A percentile compares a stretch with the other conserved stretches of the same genome.
phyloP scores from a whole-genome alignment of 73 alveolate species.

The Symbiodinium natans region DNA sequence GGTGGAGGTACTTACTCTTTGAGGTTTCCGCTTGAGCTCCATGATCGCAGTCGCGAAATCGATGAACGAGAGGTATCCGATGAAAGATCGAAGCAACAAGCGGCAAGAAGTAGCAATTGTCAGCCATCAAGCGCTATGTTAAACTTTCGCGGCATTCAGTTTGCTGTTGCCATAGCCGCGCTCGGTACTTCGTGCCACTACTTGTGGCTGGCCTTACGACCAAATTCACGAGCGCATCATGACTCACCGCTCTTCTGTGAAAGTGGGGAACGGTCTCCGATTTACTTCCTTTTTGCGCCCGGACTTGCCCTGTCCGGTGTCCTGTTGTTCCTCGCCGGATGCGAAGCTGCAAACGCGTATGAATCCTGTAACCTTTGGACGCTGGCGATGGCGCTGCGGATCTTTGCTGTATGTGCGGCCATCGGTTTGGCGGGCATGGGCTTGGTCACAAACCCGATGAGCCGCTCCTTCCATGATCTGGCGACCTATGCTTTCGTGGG shows the following conservation, averaged over 20 bases:
- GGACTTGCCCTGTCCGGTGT: background rate
- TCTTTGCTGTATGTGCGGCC: background rate
- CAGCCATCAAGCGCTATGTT: background rate
- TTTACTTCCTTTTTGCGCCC: background rate
- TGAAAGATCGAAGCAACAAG: background rate
- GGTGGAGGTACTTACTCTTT: background rate
- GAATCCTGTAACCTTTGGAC: background rate
- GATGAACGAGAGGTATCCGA: background rate
- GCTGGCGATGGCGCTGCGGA: background rate
- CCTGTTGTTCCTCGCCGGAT: background rate
- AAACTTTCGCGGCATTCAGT: background rate
- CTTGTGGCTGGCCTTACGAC: background rate
- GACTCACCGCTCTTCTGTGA: background rate
- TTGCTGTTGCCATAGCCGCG: background rate
- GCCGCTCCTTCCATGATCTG: background rate
- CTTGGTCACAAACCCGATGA: background rate
- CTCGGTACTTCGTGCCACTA: background rate
- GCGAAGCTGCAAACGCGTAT: background rate
- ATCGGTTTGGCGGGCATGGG: conserved; percentile 11
- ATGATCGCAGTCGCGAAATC: background rate
- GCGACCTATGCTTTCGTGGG: background rate
- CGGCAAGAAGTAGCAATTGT: background rate
- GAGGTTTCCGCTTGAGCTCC: background rate
- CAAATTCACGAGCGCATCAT: background rate
- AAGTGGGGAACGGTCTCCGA: conserved; percentile 2